Evolutionary conservation across 345 rosid species (phyloP).

Genomic region (Erodium maritimum): DNA sequence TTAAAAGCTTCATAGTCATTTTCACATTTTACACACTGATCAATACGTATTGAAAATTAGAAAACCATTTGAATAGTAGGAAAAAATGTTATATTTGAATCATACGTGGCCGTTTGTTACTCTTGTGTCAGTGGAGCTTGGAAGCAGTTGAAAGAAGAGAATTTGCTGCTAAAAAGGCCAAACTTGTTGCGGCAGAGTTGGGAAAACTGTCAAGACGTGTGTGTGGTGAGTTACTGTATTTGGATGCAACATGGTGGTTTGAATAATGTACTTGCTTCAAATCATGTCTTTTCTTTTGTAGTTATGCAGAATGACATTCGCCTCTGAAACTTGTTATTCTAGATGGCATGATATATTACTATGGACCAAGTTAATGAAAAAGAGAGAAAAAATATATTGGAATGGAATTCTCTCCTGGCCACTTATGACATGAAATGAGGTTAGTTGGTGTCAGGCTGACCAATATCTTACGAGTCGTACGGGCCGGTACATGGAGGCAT

Average conservation of each 20-base stretch:
- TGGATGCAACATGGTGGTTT: background rate
- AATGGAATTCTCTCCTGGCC: too few relatives aligned
- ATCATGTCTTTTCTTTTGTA: background rate
- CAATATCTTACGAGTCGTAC: too few relatives aligned
- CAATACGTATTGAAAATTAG: background rate
- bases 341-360: too few relatives aligned
- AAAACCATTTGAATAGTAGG: background rate
- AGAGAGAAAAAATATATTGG: too few relatives aligned
- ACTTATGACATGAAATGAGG: background rate
- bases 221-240: constrained; percentile 37
- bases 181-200: constrained; percentile 90
- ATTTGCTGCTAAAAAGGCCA: constrained; percentile 79
- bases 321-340: too few relatives aligned
- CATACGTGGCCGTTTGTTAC: background rate
- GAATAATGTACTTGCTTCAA: background rate
- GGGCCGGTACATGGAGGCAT: too few relatives aligned
- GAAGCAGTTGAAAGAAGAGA: constrained; percentile 74
- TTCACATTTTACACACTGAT: too few relatives aligned
- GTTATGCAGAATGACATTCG: background rate
- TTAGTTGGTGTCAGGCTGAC: too few relatives aligned
- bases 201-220: constrained; percentile 66
- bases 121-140: constrained; percentile 50
- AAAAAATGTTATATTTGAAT: background rate
- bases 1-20: background rate
- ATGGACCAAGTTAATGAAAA: too few relatives aligned